phyloP scores from a whole-genome alignment of 139 green algal genomes.

The Closterium sp. region DNA sequence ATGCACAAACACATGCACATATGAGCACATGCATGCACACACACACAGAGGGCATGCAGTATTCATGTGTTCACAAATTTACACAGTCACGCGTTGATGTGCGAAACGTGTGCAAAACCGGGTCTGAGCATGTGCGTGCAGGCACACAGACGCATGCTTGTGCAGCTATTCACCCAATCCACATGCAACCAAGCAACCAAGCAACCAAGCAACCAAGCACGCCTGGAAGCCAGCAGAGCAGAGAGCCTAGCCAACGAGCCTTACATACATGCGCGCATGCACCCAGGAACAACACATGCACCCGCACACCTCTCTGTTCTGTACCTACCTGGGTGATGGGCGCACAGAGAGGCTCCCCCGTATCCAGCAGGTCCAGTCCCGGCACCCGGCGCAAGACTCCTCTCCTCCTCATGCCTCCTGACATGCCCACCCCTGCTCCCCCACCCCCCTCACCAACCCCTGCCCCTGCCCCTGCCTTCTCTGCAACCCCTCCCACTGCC shows the following conservation, averaged over 20 bases:
- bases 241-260: too few relatives aligned
- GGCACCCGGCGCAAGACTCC: not conserved
- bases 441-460: too few relatives aligned
- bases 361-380: slow-evolving; percentile 34
- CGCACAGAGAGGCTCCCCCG: slow-evolving; percentile 42
- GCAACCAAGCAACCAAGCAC: not conserved
- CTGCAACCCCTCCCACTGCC: not conserved
- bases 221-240: too few relatives aligned
- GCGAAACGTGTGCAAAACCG: not conserved
- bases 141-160: not conserved
- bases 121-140: not conserved
- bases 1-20: too few relatives aligned
- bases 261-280: too few relatives aligned
- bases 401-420: not conserved
- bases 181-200: not conserved
- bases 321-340: slow-evolving; percentile 36
- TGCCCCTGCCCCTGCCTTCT: too few relatives aligned
- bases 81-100: not conserved
- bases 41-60: not conserved
- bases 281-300: too few relatives aligned
- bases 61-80: not conserved
- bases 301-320: too few relatives aligned
- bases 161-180: not conserved
- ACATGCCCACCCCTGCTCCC: not conserved
- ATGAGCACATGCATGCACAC: not conserved